Conservation (phyloP, 2,329 filamentous ascomycete species). For the Colletotrichum sp. region DNA sequence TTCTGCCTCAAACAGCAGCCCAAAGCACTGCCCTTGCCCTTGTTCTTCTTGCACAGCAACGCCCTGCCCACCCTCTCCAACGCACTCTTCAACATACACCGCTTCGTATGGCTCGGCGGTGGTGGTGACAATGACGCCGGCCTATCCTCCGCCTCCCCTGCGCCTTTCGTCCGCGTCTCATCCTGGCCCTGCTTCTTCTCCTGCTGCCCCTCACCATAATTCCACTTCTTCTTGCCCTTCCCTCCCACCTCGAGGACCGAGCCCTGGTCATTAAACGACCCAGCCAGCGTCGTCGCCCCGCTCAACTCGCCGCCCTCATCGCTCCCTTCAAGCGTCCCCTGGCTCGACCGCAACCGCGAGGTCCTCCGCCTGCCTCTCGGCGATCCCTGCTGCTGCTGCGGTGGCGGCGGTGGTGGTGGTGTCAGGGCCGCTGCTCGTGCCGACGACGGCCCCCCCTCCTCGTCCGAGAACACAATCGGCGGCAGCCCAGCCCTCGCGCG, state of each 20-base stretch:
- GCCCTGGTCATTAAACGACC: not conserved
- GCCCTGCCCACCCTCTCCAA: rapidly evolving
- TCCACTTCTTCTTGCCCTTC: not conserved
- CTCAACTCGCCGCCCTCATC: not conserved
- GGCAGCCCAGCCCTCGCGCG: not conserved
- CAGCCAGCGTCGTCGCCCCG: not conserved
- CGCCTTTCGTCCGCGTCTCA: not conserved
- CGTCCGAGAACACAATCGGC: not conserved
- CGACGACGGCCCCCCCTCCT: not conserved
- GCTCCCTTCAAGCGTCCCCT: not conserved
- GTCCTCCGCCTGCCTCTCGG: not conserved
- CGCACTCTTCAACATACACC: not conserved
- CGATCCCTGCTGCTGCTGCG: not conserved
- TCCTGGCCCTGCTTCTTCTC: too few species aligned
- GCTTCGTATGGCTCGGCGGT: not conserved
- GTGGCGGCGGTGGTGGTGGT: not conserved
- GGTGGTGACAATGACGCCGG: not conserved
- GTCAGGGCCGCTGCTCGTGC: not conserved
- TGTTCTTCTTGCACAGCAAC: not conserved
- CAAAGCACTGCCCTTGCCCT: not conserved
- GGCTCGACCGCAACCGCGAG: not conserved
- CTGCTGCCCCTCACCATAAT: not conserved
- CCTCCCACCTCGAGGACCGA: not conserved
- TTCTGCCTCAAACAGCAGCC: not conserved
- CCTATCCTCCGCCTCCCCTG: not conserved